Percentiles rank a stretch among this genome's conserved stretches.
Conservation (phyloP, 257 asterid genomes). For the Solanum clarkiae region DNA sequence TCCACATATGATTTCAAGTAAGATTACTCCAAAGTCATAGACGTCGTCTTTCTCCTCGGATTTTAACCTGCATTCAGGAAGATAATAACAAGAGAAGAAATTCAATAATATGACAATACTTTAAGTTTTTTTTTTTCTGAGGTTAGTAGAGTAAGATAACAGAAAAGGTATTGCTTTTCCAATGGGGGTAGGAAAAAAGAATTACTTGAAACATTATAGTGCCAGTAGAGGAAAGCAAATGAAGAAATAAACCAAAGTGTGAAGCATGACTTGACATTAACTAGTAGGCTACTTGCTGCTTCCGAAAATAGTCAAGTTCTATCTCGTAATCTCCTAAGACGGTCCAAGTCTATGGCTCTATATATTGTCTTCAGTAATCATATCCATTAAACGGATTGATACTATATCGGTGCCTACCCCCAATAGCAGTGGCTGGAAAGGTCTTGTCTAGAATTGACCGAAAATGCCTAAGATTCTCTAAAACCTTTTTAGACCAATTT, state of each 20-base stretch:
- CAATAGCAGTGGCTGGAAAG: background rate
- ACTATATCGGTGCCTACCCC: background rate
- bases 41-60: conserved; percentile 43
- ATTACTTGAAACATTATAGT: background rate
- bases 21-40: conserved; percentile 72
- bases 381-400: background rate
- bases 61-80: conserved; percentile 23
- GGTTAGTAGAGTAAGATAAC: background rate
- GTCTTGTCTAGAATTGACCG: background rate
- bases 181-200: background rate
- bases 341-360: background rate
- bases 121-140: background rate
- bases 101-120: background rate
- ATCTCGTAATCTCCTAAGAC: background rate
- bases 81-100: background rate
- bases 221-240: background rate
- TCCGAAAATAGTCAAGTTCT: background rate
- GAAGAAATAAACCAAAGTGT: background rate
- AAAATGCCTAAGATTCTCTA: background rate
- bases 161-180: background rate
- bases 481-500: background rate
- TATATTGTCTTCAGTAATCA: background rate
- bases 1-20: conserved; percentile 71
- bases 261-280: background rate
- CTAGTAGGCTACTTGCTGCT: background rate